A percentile compares a stretch with the other conserved stretches of the same genome.
Evolutionary conservation across 306 rosid genomes (phyloP).

Genomic region (Sicyos edulis): DNA sequence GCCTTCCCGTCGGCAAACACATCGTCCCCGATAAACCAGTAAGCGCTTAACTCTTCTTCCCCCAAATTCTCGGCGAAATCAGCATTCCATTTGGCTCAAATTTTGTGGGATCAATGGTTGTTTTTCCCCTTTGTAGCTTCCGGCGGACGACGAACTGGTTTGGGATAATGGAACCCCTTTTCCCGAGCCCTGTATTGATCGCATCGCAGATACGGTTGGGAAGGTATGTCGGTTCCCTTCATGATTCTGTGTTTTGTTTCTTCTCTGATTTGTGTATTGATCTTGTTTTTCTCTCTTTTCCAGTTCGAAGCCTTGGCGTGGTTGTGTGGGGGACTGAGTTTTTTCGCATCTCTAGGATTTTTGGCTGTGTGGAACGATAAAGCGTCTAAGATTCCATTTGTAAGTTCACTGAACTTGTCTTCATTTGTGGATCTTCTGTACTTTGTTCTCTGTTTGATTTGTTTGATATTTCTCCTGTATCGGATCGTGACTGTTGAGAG

Average conservation of each 20-base stretch:
- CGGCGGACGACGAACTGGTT: conserved; percentile 64
- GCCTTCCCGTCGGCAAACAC: conserved; percentile 81
- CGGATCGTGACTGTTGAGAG: not conserved
- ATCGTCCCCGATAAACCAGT: conserved; percentile 84
- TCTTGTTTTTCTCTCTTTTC: not conserved
- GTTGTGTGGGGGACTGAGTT: conserved; percentile 86
- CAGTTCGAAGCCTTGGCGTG: conserved; percentile 97
- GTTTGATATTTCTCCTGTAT: not conserved
- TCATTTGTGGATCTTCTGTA: not conserved
- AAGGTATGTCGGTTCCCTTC: conserved; percentile 35
- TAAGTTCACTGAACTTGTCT: conserved; percentile 31
- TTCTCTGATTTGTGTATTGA: not conserved
- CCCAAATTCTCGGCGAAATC: conserved; percentile 5
- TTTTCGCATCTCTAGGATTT: conserved; percentile 61
- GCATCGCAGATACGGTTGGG: conserved; percentile 91
- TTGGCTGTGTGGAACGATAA: conserved; percentile 86
- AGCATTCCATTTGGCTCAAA: not conserved
- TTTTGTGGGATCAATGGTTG: not conserved
- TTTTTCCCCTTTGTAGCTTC: conserved; percentile 42
- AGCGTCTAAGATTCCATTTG: conserved; percentile 78
- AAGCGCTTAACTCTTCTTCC: conserved; percentile 18
- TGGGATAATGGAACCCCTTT: conserved; percentile 92
- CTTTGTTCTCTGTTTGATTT: not conserved
- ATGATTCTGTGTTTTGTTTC: not conserved
- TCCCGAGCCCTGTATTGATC: conserved; percentile 97